Conservation (phyloP, 164 flowering plant genomes). For the Vitis rupestris region DNA sequence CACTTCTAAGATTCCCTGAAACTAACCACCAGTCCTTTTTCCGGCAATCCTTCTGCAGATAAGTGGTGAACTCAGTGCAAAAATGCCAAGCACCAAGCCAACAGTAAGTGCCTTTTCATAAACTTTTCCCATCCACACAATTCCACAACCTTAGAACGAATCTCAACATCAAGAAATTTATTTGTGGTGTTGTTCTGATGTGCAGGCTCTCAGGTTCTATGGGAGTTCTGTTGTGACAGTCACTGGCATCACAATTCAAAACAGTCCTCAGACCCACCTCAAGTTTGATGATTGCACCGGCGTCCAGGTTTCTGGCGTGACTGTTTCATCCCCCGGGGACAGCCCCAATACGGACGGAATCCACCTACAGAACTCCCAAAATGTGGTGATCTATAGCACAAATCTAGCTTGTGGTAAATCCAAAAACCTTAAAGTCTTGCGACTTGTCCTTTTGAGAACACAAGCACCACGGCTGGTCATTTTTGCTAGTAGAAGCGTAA, state of each 20-base stretch:
- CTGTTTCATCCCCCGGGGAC: conserved; percentile 53
- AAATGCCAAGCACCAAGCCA: conserved; percentile 58
- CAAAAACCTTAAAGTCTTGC: not conserved
- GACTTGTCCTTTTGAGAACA: conserved; percentile 25
- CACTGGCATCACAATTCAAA: conserved; percentile 55
- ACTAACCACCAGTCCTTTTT: not conserved
- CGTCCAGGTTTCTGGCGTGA: conserved; percentile 40
- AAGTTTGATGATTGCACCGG: conserved; percentile 51
- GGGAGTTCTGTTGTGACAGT: conserved; percentile 51
- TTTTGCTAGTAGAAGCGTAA: not conserved
- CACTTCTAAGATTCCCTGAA: not conserved
- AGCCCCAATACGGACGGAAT: conserved; percentile 82
- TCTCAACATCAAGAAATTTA: too few relatives aligned
- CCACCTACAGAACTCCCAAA: conserved; percentile 62
- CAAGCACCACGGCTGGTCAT: conserved; percentile 10
- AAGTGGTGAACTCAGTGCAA: conserved; percentile 12
- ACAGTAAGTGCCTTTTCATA: conserved; percentile 36
- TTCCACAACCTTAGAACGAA: not conserved
- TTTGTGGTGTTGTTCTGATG: not conserved
- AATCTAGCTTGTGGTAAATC: conserved; percentile 60
- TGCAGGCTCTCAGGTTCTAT: conserved; percentile 63
- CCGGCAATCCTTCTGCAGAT: conserved; percentile 9
- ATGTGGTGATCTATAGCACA: conserved; percentile 42
- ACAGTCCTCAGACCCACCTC: conserved; percentile 63
- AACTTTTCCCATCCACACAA: not conserved